Conservation (phyloP, 371 early-diverging fungal species). For the Mucor lusitanicus region DNA sequence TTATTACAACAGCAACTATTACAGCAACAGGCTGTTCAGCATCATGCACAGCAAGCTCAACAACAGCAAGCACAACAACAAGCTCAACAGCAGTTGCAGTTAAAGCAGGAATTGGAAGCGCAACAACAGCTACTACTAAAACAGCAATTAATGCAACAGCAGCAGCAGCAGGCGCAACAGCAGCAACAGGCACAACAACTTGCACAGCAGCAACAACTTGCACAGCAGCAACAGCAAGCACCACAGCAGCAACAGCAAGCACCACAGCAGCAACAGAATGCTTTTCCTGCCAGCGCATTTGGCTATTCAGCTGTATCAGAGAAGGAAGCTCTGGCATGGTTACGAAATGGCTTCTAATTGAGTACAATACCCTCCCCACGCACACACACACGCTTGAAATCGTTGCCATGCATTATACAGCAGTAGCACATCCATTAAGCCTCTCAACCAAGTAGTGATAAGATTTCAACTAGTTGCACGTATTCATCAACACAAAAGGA, state of each 20-base stretch:
- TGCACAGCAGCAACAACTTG: conserved; percentile 13
- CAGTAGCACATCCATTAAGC: too few relatives aligned
- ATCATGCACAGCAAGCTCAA: neutral
- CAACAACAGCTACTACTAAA: neutral
- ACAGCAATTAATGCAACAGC: conserved; percentile 1
- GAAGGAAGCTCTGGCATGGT: conserved; percentile 43
- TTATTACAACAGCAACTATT: neutral
- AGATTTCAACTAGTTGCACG: neutral
- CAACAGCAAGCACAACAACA: neutral
- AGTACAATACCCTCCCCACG: neutral
- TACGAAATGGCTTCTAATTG: conserved; percentile 26
- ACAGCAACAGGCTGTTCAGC: conserved; percentile 6
- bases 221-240: conserved; percentile 4
- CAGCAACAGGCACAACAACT: conserved; percentile 2
- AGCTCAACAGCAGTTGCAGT: neutral
- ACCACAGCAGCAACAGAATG: conserved; percentile 1
- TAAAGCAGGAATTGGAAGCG: neutral
- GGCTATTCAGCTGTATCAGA: conserved; percentile 32
- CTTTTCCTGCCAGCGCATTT: conserved; percentile 11
- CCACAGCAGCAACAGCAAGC: conserved; percentile 5
- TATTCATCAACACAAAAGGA: neutral
- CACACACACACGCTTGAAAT: too few relatives aligned
- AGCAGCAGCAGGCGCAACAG: conserved; percentile 8
- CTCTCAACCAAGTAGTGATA: neutral
- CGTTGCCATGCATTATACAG: neutral